Evolutionary conservation across 345 rosid genomes (phyloP).

Genomic region (Microcos paniculata): DNA sequence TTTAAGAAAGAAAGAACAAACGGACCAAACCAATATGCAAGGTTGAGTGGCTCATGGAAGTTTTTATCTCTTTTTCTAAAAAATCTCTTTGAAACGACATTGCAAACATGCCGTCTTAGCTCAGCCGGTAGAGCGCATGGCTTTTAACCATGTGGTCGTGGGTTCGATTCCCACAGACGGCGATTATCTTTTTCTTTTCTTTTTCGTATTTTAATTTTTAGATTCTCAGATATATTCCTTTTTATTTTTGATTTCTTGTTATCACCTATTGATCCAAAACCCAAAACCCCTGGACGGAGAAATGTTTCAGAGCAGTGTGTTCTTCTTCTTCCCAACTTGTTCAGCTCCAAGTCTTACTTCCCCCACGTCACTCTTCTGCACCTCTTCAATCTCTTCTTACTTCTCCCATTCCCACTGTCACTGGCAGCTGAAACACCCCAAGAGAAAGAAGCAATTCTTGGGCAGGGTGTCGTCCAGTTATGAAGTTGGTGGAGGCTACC

Average conservation of each 20-base stretch:
- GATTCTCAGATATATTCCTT: not conserved
- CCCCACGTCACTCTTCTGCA: slow-evolving; percentile 13
- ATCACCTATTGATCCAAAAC: slow-evolving; percentile 14
- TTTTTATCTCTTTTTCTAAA: too few relatives aligned
- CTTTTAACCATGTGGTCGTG: slow-evolving; percentile 67
- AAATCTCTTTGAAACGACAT: too few relatives aligned
- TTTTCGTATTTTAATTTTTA: not conserved
- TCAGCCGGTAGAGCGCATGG: slow-evolving; percentile 60
- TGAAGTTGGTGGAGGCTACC: slow-evolving; percentile 72
- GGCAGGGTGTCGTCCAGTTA: slow-evolving; percentile 38
- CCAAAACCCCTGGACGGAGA: slow-evolving; percentile 18
- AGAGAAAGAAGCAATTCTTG: slow-evolving; percentile 24
- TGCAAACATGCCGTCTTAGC: slow-evolving; percentile 36
- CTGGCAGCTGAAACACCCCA: slow-evolving; percentile 25
- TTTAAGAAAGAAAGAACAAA: too few relatives aligned
- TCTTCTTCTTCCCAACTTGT: slow-evolving; percentile 8
- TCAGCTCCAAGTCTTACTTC: slow-evolving; percentile 4
- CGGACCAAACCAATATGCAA: too few relatives aligned
- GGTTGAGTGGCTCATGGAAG: too few relatives aligned
- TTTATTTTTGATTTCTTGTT: not conserved
- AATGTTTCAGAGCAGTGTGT: slow-evolving; percentile 30
- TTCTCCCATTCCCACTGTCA: slow-evolving; percentile 1
- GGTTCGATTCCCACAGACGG: slow-evolving; percentile 66
- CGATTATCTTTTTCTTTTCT: slow-evolving; percentile 1
- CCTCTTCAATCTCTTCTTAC: not conserved